phyloP scores from a whole-genome alignment of 306 rosid species.

The Astragalus membranaceus region DNA sequence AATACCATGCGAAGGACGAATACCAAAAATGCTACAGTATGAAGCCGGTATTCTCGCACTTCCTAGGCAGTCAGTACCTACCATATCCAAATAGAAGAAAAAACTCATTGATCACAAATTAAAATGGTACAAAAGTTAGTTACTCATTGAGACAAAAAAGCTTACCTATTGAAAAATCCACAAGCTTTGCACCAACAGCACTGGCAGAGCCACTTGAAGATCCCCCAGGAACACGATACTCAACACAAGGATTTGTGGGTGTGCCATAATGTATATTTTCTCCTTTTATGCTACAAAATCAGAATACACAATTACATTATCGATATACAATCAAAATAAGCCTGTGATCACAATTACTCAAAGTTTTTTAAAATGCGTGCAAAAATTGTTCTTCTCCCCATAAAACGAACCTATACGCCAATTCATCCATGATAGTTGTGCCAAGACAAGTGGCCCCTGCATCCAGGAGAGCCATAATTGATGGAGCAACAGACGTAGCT shows the following conservation, averaged over 20 bases:
- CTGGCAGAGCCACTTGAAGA: constrained; percentile 47
- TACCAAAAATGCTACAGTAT: constrained; percentile 42
- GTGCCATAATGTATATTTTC: constrained; percentile 9
- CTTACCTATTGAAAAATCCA: constrained; percentile 72
- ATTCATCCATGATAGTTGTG: constrained; percentile 82
- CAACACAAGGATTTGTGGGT: constrained; percentile 37
- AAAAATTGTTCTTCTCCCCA: neutral
- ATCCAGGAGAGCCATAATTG: constrained; percentile 38
- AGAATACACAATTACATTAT: neutral
- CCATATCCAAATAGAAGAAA: neutral
- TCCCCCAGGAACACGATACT: constrained; percentile 39
- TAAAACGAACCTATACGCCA: constrained; percentile 63
- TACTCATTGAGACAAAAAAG: neutral
- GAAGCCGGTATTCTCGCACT: constrained; percentile 78
- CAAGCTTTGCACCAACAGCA: constrained; percentile 69
- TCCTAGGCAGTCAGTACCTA: constrained; percentile 64
- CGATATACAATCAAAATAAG: too few species aligned
- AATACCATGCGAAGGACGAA: constrained; percentile 28
- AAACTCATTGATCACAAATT: neutral
- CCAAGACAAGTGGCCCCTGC: constrained; percentile 79
- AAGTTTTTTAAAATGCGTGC: neutral
- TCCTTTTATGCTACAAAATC: constrained; percentile 32
- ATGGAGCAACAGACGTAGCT: constrained; percentile 55
- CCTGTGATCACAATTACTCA: too few species aligned
- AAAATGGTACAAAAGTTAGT: neutral